Evolutionary conservation across 2,329 filamentous ascomycete species (phyloP).

Genomic region (Neofusicoccum sp.): DNA sequence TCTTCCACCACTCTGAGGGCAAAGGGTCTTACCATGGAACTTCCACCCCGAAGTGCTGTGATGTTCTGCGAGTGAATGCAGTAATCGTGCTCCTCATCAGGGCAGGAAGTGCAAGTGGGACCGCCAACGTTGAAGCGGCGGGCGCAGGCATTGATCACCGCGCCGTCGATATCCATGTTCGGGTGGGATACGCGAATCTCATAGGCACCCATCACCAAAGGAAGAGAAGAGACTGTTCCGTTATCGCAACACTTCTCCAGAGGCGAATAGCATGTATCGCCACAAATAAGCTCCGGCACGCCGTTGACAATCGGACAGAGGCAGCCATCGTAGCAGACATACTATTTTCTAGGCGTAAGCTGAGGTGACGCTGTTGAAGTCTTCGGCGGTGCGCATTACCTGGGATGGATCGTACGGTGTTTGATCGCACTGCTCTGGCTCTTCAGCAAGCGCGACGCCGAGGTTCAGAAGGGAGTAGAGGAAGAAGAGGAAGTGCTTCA

Average conservation of each 20-base stretch:
- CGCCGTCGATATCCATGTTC: neutral
- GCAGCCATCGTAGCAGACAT: neutral
- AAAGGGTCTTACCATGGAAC: neutral
- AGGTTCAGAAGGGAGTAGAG: neutral
- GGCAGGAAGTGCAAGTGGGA: neutral
- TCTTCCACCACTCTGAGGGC: no score
- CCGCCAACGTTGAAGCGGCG: neutral
- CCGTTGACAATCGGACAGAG: constrained; percentile 22
- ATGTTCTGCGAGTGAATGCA: constrained; percentile 1
- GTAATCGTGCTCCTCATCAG: neutral
- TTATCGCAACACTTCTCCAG: neutral
- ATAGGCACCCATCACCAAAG: neutral
- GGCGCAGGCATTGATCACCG: neutral
- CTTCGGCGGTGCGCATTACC: neutral
- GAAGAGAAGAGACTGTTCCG: neutral
- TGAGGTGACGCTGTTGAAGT: no score
- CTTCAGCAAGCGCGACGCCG: neutral
- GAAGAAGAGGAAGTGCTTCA: neutral
- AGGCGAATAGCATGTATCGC: constrained; percentile 33
- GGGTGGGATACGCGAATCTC: neutral
- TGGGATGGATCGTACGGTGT: neutral
- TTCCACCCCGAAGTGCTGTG: neutral
- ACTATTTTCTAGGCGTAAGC: neutral
- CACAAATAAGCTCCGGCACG: constrained; percentile 31
- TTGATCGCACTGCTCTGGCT: neutral